Percentiles rank a stretch among this genome's conserved stretches.
Conservation (phyloP, 139 green algal genomes). For the Zygnema cylindricum region DNA sequence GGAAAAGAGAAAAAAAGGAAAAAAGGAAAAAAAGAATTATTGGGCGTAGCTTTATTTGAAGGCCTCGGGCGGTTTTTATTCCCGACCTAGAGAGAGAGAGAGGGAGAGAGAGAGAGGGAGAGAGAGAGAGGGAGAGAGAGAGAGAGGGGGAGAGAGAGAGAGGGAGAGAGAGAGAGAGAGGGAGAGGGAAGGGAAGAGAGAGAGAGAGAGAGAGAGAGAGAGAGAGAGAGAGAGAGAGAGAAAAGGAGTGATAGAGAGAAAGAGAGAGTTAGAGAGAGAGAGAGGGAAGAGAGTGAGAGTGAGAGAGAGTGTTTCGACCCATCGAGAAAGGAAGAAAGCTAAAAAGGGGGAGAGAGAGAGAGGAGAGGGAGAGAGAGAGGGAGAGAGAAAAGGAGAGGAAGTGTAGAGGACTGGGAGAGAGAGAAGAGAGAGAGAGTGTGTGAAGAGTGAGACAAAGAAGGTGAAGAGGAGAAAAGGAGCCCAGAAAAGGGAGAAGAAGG, state of each 20-base stretch:
- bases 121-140: neutral
- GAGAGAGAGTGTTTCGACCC: too few relatives aligned
- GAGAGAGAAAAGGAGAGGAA: neutral
- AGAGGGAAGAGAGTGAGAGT: neutral
- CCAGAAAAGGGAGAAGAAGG: neutral
- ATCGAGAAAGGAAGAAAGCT: neutral
- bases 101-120: conserved; percentile 8
- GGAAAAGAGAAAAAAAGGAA: neutral
- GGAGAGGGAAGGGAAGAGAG: too few relatives aligned
- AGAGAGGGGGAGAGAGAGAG: conserved; percentile 3
- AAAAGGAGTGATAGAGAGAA: neutral
- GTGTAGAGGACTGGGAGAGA: neutral
- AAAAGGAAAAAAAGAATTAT: neutral
- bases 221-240: too few relatives aligned
- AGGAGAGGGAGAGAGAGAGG: neutral
- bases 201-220: too few relatives aligned
- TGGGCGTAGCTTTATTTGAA: neutral
- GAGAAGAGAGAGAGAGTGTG: neutral
- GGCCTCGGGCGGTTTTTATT: too few relatives aligned
- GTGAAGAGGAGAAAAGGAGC: neutral
- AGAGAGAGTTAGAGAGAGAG: neutral
- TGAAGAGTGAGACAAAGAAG: too few relatives aligned
- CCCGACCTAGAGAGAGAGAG: conserved; percentile 13
- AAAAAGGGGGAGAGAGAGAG: too few relatives aligned
- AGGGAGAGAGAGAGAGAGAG: too few relatives aligned